phyloP scores from a whole-genome alignment of 2,329 filamentous ascomycete species.

The Cercospora sesami region DNA sequence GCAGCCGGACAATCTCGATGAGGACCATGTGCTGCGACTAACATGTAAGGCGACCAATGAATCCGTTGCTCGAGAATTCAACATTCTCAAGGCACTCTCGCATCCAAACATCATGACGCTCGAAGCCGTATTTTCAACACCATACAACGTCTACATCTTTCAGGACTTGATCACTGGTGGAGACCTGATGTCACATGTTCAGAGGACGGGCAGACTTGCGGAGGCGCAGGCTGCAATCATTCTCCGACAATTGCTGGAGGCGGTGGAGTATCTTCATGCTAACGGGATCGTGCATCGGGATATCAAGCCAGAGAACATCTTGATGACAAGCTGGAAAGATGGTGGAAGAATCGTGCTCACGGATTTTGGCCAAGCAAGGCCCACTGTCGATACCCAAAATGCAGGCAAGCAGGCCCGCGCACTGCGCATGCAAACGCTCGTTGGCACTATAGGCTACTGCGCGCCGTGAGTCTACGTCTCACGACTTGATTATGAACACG shows the following conservation, averaged over 20 bases:
- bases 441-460: slow-evolving; percentile 58
- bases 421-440: slow-evolving; percentile 54
- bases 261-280: slow-evolving; percentile 59
- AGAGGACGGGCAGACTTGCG: slow-evolving; percentile 50
- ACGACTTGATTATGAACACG: not conserved
- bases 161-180: slow-evolving; percentile 61
- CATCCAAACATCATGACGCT: slow-evolving; percentile 63
- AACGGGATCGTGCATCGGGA: slow-evolving; percentile 61
- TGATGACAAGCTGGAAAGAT: slow-evolving; percentile 56
- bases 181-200: slow-evolving; percentile 61
- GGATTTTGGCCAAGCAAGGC: slow-evolving; percentile 60
- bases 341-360: slow-evolving; percentile 58
- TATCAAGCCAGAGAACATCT: slow-evolving; percentile 64
- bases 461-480: slow-evolving; percentile 55
- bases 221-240: slow-evolving; percentile 57
- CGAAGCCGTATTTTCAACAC: slow-evolving; percentile 57
- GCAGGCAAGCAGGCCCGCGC: slow-evolving; percentile 25
- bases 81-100: slow-evolving; percentile 53
- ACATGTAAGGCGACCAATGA: slow-evolving; percentile 3
- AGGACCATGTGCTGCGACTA: not conserved
- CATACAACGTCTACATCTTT: slow-evolving; percentile 60
- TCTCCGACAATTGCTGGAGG: slow-evolving; percentile 57
- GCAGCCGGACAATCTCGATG: slow-evolving; percentile 39
- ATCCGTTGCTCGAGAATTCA: slow-evolving; percentile 42
- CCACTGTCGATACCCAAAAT: slow-evolving; percentile 37